phyloP scores from a whole-genome alignment of 768 basidiomycete species.

The Pleurotus ostreatus region DNA sequence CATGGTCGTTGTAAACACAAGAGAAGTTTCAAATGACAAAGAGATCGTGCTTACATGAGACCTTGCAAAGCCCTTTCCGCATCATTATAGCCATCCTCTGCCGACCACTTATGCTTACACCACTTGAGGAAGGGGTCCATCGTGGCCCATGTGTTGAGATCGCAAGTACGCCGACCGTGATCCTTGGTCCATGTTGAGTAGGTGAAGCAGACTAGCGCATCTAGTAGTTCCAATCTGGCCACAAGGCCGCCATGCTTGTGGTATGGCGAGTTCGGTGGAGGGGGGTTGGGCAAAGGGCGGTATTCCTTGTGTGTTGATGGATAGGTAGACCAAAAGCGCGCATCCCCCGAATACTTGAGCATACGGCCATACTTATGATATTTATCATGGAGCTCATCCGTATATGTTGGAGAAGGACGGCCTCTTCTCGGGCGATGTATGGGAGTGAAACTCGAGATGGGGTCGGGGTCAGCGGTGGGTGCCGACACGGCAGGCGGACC shows the following conservation, averaged over 20 bases:
- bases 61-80: constrained; percentile 67
- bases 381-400: constrained; percentile 60
- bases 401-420: constrained; percentile 39
- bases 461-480: constrained; percentile 22
- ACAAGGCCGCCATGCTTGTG: constrained; percentile 74
- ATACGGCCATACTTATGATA: constrained; percentile 67
- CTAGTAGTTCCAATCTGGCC: constrained; percentile 74
- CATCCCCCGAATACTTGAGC: constrained; percentile 83
- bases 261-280: constrained; percentile 62
- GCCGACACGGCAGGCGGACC: constrained; percentile 12
- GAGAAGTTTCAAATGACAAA: constrained; percentile 14
- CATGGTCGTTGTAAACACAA: constrained; percentile 24
- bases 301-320: constrained; percentile 61
- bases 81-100: constrained; percentile 46
- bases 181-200: constrained; percentile 83
- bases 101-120: constrained; percentile 68
- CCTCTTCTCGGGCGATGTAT: constrained; percentile 68
- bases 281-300: constrained; percentile 58
- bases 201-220: constrained; percentile 80
- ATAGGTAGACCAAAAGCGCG: constrained; percentile 73
- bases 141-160: constrained; percentile 61
- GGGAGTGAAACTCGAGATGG: constrained; percentile 39
- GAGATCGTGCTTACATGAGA: constrained; percentile 60
- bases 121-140: constrained; percentile 66
- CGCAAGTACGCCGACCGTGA: constrained; percentile 50